phyloP scores from a whole-genome alignment of 352 stramenopile species.

The Phytophthora hybrid region DNA sequence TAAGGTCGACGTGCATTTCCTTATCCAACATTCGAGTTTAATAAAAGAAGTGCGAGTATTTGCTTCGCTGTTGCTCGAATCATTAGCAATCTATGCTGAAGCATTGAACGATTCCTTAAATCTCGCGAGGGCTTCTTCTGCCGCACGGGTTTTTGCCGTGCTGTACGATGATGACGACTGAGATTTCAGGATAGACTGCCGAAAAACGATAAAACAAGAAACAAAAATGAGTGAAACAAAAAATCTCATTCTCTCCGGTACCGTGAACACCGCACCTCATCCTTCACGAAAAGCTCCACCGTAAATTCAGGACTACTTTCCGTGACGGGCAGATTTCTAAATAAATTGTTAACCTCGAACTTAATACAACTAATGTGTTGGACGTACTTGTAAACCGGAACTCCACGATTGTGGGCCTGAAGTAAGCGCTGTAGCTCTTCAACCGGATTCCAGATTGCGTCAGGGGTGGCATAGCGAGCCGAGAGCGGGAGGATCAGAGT shows the following conservation, averaged over 20 bases:
- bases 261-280: not conserved
- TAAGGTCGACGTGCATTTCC: conserved; percentile 7
- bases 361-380: not conserved
- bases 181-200: not conserved
- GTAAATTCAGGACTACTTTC: not conserved
- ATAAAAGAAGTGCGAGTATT: not conserved
- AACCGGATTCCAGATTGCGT: not conserved
- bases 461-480: not conserved
- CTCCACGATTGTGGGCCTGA: not conserved
- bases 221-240: not conserved
- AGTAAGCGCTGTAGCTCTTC: not conserved
- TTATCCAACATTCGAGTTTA: not conserved
- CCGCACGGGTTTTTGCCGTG: not conserved
- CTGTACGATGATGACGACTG: not conserved
- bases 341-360: no score
- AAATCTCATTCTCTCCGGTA: not conserved
- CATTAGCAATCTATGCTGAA: not conserved
- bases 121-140: not conserved
- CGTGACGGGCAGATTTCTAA: not conserved
- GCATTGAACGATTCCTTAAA: not conserved
- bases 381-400: not conserved
- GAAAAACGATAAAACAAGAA: not conserved
- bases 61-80: not conserved
- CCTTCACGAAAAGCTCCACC: no score
- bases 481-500: not conserved